A percentile compares a stretch with the other conserved stretches of the same genome.
These are phyloP conservation scores for Ascochyta koolunga DNA, from an alignment of 2,329 filamentous ascomycete species.

Conservation along the genomic window DNA sequence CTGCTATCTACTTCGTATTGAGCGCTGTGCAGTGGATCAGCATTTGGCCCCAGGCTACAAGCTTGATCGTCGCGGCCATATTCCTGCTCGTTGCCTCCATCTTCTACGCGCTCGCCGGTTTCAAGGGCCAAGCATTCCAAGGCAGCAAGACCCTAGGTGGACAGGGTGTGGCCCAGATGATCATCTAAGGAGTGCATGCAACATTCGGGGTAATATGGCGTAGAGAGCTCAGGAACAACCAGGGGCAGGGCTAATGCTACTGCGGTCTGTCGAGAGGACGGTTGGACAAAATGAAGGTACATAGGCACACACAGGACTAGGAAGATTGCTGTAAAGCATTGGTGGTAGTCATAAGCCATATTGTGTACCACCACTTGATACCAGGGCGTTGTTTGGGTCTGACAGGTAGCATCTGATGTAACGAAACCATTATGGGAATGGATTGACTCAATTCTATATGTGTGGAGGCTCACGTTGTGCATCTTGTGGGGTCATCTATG, in stretches of 20 bases:
- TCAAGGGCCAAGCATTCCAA: slow-evolving; percentile 85
- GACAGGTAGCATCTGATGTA: slow-evolving; percentile 5
- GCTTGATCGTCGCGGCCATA: slow-evolving; percentile 84
- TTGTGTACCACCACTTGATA: slow-evolving; percentile 37
- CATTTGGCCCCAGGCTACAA: slow-evolving; percentile 66
- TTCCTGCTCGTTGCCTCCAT: slow-evolving; percentile 76
- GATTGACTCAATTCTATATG: slow-evolving; percentile 7
- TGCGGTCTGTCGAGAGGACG: not conserved
- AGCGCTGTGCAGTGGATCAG: slow-evolving; percentile 84
- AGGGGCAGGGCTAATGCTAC: not conserved
- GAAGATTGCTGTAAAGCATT: not conserved
- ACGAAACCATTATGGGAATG: slow-evolving; percentile 14
- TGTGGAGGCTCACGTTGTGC: slow-evolving; percentile 3
- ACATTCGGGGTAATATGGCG: too few species aligned
- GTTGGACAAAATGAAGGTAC: not conserved
- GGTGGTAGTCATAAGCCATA: not conserved
- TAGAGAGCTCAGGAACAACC: not conserved
- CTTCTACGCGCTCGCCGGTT: slow-evolving; percentile 80
- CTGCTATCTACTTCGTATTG: slow-evolving; percentile 83
- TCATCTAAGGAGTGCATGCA: slow-evolving; percentile 61
- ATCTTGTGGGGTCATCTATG: slow-evolving; percentile 19
- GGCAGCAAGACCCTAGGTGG: slow-evolving; percentile 96
- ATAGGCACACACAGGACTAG: not conserved
- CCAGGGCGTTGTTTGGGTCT: slow-evolving; percentile 37
- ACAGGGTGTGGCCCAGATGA: slow-evolving; percentile 95